These are phyloP conservation scores for Metschnikowia cubensis DNA, from an alignment of 805 yeast genomes.

Conservation along the genomic window DNA sequence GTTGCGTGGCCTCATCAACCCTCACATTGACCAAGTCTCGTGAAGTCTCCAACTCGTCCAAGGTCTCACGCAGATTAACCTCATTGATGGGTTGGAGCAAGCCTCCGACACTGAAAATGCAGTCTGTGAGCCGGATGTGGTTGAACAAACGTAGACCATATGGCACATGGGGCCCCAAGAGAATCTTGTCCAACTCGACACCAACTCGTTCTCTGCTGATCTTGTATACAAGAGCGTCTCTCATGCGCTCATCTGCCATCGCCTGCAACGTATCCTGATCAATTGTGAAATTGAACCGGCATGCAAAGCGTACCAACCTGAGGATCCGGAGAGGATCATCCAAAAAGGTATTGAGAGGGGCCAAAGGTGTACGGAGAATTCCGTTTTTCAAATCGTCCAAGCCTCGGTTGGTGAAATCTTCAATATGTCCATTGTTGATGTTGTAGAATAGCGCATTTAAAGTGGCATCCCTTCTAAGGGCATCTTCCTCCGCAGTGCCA, in stretches of 20 bases:
- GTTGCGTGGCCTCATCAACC: conserved; percentile 21
- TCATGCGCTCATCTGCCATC: conserved; percentile 60
- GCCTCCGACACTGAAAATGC: conserved; percentile 48
- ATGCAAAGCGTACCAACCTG: conserved; percentile 81
- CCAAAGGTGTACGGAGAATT: conserved; percentile 80
- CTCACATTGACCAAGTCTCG: conserved; percentile 15
- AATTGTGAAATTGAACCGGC: conserved; percentile 65
- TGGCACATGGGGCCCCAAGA: conserved; percentile 58
- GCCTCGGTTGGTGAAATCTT: conserved; percentile 81
- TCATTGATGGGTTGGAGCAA: conserved; percentile 16
- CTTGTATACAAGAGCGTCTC: conserved; percentile 57
- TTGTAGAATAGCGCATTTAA: conserved; percentile 89
- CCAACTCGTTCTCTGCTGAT: conserved; percentile 91
- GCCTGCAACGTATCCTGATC: conserved; percentile 56
- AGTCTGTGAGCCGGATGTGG: conserved; percentile 50
- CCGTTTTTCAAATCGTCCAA: conserved; percentile 67
- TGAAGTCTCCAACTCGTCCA: conserved; percentile 16
- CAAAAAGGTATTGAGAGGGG: conserved; percentile 76
- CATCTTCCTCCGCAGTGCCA: conserved; percentile 93
- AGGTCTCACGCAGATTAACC: conserved; percentile 15
- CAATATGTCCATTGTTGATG: conserved; percentile 61
- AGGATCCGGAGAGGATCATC: conserved; percentile 94
- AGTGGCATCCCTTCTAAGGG: conserved; percentile 91
- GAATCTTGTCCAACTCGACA: conserved; percentile 72
- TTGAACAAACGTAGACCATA: conserved; percentile 61